These are phyloP conservation scores for Hypoxylon sp. DNA, from an alignment of 2,329 filamentous ascomycete genomes.

Conservation along the genomic window DNA sequence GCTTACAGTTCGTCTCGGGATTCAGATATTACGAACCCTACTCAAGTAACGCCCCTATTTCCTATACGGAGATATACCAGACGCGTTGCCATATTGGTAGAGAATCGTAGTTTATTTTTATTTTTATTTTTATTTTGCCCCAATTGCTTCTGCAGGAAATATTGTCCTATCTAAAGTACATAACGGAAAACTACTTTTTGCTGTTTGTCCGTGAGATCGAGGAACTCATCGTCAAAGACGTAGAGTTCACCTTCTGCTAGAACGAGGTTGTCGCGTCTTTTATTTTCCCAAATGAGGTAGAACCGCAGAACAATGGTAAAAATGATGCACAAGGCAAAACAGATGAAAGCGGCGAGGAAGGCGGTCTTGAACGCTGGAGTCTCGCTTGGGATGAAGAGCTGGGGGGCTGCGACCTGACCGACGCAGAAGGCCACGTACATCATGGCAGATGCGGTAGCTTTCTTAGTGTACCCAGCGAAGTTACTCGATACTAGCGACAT, in stretches of 20 bases:
- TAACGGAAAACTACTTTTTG: constrained; percentile 48
- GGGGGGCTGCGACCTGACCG: constrained; percentile 60
- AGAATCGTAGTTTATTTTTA: not conserved
- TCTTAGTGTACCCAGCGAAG: constrained; percentile 44
- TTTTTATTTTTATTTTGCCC: no score
- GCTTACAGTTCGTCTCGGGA: no score
- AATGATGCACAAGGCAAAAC: constrained; percentile 67
- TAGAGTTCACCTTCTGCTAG: constrained; percentile 24
- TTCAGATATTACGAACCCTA: not conserved
- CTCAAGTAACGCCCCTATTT: not conserved
- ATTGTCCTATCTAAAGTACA: constrained; percentile 26
- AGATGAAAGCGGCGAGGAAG: constrained; percentile 73
- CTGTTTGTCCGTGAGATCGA: constrained; percentile 49
- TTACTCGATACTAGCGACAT: constrained; percentile 40
- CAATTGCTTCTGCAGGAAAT: not conserved
- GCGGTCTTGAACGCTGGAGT: constrained; percentile 73
- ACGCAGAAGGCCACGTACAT: constrained; percentile 44
- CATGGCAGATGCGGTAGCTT: constrained; percentile 42
- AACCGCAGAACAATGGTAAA: constrained; percentile 65
- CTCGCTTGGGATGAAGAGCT: constrained; percentile 71
- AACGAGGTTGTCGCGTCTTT: constrained; percentile 61
- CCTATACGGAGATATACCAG: not conserved
- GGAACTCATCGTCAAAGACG: constrained; percentile 39
- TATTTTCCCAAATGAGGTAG: constrained; percentile 67
- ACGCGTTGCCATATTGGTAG: not conserved